A percentile compares a stretch with the other conserved stretches of the same genome.
These are phyloP conservation scores for Pythium aphanidermatum DNA, from an alignment of 352 stramenopile genomes.

Conservation along the genomic window DNA sequence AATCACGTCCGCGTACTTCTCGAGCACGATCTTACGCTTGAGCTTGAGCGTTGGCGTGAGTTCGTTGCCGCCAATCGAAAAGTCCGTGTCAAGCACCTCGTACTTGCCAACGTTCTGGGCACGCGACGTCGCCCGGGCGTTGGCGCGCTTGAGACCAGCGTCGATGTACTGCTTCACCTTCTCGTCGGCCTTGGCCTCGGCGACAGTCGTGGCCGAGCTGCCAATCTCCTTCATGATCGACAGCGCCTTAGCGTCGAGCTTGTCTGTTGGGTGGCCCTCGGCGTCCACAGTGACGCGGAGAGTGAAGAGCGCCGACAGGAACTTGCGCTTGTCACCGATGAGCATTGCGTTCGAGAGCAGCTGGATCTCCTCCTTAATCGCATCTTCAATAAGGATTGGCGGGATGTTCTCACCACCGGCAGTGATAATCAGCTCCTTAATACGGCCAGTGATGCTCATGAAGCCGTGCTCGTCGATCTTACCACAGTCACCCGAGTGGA, in stretches of 20 bases:
- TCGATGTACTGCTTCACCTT: conserved; percentile 79
- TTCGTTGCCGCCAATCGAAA: conserved; percentile 87
- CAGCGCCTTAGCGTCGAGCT: conserved; percentile 66
- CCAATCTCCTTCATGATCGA: conserved; percentile 54
- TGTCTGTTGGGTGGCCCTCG: conserved; percentile 79
- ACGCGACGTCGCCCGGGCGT: conserved; percentile 64
- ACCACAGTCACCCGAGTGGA: conserved; percentile 92
- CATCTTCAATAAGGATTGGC: conserved; percentile 90
- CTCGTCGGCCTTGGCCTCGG: conserved; percentile 57
- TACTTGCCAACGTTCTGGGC: conserved; percentile 87
- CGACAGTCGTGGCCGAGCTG: conserved; percentile 58
- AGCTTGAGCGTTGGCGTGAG: conserved; percentile 97
- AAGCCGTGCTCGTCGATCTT: conserved; percentile 90
- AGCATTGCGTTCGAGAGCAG: conserved; percentile 90
- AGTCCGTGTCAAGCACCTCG: conserved; percentile 83
- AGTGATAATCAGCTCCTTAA: conserved; percentile 96
- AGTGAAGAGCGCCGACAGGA: conserved; percentile 86
- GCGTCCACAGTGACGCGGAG: conserved; percentile 74
- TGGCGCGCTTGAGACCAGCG: conserved; percentile 72
- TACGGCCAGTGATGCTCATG: conserved; percentile 92
- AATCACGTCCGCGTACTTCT: conserved; percentile 90
- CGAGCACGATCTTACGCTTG: conserved; percentile 89
- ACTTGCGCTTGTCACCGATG: conserved; percentile 92
- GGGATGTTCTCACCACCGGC: conserved; percentile 95
- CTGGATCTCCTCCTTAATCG: conserved; percentile 84